Evolutionary conservation across 371 early-diverging fungal species (phyloP).

Genomic region (Batrachochytrium dendrobatidis): DNA sequence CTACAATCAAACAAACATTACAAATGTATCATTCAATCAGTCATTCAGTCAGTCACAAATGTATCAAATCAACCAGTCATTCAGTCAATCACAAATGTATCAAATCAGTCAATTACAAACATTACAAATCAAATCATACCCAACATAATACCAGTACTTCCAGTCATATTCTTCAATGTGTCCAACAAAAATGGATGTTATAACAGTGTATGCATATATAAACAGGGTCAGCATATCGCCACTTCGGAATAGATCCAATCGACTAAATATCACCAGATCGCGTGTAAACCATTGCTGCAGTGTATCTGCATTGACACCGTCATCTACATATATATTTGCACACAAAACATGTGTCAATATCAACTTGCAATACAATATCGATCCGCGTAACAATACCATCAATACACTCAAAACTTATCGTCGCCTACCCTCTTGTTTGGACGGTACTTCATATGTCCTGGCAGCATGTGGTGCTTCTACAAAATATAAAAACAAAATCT

Average conservation of each 20-base stretch:
- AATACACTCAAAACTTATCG: no score
- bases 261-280: conserved; percentile 81
- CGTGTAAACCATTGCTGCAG: conserved; percentile 60
- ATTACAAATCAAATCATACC: no score
- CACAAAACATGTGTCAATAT: not conserved
- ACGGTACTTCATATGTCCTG: conserved; percentile 82
- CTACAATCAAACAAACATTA: no score
- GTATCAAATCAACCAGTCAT: no score
- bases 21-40: no score
- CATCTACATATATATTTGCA: conserved; percentile 7
- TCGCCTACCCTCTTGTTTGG: no score
- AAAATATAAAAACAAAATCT: conserved; percentile 77
- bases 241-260: conserved; percentile 79
- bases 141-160: conserved; percentile 25
- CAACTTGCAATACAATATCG: no score
- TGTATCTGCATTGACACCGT: conserved; percentile 6
- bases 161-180: conserved; percentile 19
- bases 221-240: conserved; percentile 73
- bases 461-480: conserved; percentile 97
- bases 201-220: conserved; percentile 63
- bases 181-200: conserved; percentile 54
- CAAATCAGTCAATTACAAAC: conserved; percentile 32
- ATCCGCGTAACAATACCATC: not conserved
- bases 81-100: no score
- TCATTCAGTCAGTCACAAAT: not conserved